phyloP scores from a whole-genome alignment of 2,329 filamentous ascomycete species.

The Aspergillus sp. region DNA sequence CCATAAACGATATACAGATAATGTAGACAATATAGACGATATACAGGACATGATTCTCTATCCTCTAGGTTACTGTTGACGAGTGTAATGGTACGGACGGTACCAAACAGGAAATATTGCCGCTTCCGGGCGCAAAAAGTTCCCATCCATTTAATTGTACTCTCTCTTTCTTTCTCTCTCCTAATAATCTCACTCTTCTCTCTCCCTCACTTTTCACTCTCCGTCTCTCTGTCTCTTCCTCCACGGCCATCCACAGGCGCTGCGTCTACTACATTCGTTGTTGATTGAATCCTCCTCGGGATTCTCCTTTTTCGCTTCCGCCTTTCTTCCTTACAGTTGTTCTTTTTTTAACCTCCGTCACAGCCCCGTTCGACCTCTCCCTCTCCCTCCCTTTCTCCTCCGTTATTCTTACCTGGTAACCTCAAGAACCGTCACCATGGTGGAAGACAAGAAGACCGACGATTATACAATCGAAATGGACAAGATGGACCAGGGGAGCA shows the following conservation, averaged over 20 bases:
- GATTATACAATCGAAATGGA: conserved; percentile 72
- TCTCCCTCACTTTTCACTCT: not conserved
- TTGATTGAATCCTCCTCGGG: not conserved
- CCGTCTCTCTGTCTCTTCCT: not conserved
- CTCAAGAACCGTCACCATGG: conserved; percentile 55
- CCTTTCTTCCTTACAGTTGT: not conserved
- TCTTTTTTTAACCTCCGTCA: not conserved
- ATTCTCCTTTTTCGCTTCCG: not conserved
- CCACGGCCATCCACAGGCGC: not conserved
- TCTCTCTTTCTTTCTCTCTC: not conserved
- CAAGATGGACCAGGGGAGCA: conserved; percentile 53
- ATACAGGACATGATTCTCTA: too few species aligned
- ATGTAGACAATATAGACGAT: too few species aligned
- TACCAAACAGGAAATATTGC: not conserved
- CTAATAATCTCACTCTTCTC: not conserved
- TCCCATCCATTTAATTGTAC: not conserved
- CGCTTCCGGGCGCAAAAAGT: not conserved
- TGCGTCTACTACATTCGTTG: not conserved
- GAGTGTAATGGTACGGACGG: not conserved
- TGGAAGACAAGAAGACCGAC: conserved; percentile 82
- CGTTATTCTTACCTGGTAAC: not conserved
- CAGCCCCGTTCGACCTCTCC: not conserved
- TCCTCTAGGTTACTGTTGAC: too few species aligned
- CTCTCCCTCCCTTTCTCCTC: not conserved
- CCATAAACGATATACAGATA: too few species aligned